Conservation (phyloP, 2,329 filamentous ascomycete genomes). For the Sarocladiaceae sp. region DNA sequence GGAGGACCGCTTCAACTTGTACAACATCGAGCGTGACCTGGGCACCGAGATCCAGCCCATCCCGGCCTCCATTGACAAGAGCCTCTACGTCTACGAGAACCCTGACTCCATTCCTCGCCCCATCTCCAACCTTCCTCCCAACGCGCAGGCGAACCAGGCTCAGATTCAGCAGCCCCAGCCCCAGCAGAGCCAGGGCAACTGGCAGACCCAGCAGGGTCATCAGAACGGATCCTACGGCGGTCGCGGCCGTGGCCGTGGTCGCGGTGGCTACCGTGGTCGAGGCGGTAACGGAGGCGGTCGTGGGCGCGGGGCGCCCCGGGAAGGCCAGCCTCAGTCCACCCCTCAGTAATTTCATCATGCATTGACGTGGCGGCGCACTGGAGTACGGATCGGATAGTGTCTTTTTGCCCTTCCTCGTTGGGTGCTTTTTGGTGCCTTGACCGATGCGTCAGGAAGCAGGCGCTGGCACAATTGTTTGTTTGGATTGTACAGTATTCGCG, state of each 20-base stretch:
- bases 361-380: slow-evolving; percentile 21
- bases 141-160: slow-evolving; percentile 22
- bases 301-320: slow-evolving; percentile 31
- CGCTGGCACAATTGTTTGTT: slow-evolving; percentile 17
- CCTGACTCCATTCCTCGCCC: slow-evolving; percentile 93
- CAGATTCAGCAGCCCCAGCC: slow-evolving; percentile 20
- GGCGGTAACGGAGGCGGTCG: slow-evolving; percentile 27
- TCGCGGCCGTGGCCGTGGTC: slow-evolving; percentile 33
- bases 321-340: slow-evolving; percentile 28
- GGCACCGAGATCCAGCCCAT: slow-evolving; percentile 98
- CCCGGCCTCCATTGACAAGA: slow-evolving; percentile 91
- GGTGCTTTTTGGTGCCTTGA: slow-evolving; percentile 18
- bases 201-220: slow-evolving; percentile 35
- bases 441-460: not conserved
- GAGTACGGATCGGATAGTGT: slow-evolving; percentile 17
- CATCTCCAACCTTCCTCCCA: slow-evolving; percentile 44
- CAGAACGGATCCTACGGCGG: slow-evolving; percentile 33
- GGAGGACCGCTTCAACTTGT: slow-evolving; percentile 98
- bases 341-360: slow-evolving; percentile 18
- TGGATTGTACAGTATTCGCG: slow-evolving; percentile 41
- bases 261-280: slow-evolving; percentile 32
- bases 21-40: slow-evolving; percentile 96
- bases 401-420: slow-evolving; percentile 19
- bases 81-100: slow-evolving; percentile 95
- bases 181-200: slow-evolving; percentile 31